phyloP scores from a whole-genome alignment of 1,139 yeast species.

The Suhomyces yuchorum region DNA sequence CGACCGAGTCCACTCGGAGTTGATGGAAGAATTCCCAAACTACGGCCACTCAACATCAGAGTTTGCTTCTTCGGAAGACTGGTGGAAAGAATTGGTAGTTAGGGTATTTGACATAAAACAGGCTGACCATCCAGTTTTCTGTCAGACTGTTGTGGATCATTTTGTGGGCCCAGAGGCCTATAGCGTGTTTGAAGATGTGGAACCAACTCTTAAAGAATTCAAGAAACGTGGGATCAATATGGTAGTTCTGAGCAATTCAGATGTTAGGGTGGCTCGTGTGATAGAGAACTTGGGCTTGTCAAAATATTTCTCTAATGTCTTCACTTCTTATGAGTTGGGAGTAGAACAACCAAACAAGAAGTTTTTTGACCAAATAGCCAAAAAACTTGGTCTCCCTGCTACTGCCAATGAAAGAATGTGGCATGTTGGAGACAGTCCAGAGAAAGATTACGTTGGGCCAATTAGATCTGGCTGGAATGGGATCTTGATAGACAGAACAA shows the following conservation, averaged over 20 bases:
- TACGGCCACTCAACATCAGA: constrained; percentile 52
- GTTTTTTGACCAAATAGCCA: constrained; percentile 47
- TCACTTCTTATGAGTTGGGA: constrained; percentile 58
- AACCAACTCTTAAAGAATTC: constrained; percentile 44
- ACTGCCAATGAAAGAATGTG: constrained; percentile 36
- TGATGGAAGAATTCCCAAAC: constrained; percentile 50
- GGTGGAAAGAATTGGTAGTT: constrained; percentile 62
- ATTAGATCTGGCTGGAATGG: constrained; percentile 64
- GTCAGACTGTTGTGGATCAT: constrained; percentile 44
- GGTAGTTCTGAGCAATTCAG: constrained; percentile 63
- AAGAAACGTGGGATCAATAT: constrained; percentile 35
- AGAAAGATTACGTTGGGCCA: constrained; percentile 56
- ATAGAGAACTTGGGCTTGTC: constrained; percentile 47
- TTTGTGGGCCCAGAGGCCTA: constrained; percentile 58
- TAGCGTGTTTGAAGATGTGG: constrained; percentile 53
- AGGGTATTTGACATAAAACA: constrained; percentile 38
- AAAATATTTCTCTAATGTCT: constrained; percentile 44
- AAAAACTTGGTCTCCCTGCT: constrained; percentile 13
- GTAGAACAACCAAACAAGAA: constrained; percentile 50
- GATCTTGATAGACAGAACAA: constrained; percentile 50
- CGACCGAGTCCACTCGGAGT: constrained; percentile 28
- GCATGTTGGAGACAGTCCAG: constrained; percentile 68
- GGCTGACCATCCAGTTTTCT: constrained; percentile 25
- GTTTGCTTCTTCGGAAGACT: constrained; percentile 37
- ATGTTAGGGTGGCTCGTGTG: constrained; percentile 48